These are phyloP conservation scores for Dryadomyces quercivorus DNA, from an alignment of 2,329 filamentous ascomycete genomes.

Conservation along the genomic window DNA sequence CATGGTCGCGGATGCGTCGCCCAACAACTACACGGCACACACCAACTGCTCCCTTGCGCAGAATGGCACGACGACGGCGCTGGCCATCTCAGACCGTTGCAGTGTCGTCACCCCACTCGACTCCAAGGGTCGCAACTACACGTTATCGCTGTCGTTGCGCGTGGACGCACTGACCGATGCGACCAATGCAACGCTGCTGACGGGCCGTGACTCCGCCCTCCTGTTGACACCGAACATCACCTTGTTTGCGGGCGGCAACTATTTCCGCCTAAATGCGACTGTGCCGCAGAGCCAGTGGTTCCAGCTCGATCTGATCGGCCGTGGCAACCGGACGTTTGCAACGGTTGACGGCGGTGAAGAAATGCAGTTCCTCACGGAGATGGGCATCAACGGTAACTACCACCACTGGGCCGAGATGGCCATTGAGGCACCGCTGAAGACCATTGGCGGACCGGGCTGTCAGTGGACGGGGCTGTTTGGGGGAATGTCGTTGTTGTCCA, in stretches of 20 bases:
- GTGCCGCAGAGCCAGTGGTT: conserved; percentile 19
- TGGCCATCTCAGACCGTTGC: conserved; percentile 25
- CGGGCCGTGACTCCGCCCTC: conserved; percentile 30
- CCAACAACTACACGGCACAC: conserved; percentile 27
- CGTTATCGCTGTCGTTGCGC: conserved; percentile 31
- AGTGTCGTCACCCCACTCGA: conserved; percentile 31
- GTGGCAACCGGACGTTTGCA: conserved; percentile 21
- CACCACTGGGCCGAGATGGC: conserved; percentile 30
- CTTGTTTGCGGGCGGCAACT: conserved; percentile 21
- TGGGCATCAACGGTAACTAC: conserved; percentile 28
- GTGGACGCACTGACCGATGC: conserved; percentile 18
- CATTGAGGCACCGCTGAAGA: conserved; percentile 30
- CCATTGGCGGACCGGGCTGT: conserved; percentile 21
- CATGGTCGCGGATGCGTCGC: conserved; percentile 21
- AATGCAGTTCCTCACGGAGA: conserved; percentile 27
- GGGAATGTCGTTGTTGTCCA: conserved; percentile 11
- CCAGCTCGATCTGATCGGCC: conserved; percentile 17
- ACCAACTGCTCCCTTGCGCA: conserved; percentile 22
- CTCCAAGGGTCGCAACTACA: conserved; percentile 46
- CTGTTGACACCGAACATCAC: conserved; percentile 24
- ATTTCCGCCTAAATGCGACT: conserved; percentile 22
- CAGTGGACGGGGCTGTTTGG: conserved; percentile 21
- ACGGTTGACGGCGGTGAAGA: conserved; percentile 12
- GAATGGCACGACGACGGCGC: conserved; percentile 10
- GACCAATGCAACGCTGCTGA: conserved; percentile 27